These are phyloP conservation scores for Penicillium vulpinum DNA, from an alignment of 2,329 filamentous ascomycete genomes.

Conservation along the genomic window DNA sequence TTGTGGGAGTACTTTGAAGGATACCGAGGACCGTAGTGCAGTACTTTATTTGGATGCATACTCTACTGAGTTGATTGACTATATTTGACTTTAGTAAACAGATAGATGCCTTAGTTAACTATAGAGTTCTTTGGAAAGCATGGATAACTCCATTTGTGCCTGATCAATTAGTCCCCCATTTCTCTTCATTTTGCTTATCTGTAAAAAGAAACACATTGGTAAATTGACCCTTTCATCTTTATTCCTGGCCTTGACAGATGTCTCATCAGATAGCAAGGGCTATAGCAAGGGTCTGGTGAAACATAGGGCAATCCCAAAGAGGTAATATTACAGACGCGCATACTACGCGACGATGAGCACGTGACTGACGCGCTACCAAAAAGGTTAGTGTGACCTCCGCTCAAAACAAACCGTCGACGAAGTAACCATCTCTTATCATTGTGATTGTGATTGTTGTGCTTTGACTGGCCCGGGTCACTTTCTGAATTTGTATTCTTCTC, in stretches of 20 bases:
- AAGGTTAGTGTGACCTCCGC: conserved; percentile 17
- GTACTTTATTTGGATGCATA: background rate
- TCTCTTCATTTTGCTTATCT: background rate
- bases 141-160: background rate
- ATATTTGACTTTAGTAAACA: background rate
- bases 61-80: background rate
- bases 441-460: conserved; percentile 3
- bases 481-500: background rate
- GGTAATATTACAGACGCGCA: conserved; percentile 22
- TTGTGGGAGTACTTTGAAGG: background rate
- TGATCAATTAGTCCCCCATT: background rate
- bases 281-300: background rate
- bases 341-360: conserved; percentile 4
- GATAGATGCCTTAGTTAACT: background rate
- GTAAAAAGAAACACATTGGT: too few species aligned
- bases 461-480: background rate
- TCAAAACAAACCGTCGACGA: conserved; percentile 23
- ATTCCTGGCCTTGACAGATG: background rate
- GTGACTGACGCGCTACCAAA: conserved; percentile 18
- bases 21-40: background rate
- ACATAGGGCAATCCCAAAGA: conserved; percentile 11
- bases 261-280: background rate
- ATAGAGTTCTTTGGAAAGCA: background rate
- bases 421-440: conserved; percentile 23
- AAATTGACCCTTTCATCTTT: background rate